A percentile compares a stretch with the other conserved stretches of the same genome.
Conservation (phyloP, 164 flowering plant genomes). For the Magnolia officinalis region DNA sequence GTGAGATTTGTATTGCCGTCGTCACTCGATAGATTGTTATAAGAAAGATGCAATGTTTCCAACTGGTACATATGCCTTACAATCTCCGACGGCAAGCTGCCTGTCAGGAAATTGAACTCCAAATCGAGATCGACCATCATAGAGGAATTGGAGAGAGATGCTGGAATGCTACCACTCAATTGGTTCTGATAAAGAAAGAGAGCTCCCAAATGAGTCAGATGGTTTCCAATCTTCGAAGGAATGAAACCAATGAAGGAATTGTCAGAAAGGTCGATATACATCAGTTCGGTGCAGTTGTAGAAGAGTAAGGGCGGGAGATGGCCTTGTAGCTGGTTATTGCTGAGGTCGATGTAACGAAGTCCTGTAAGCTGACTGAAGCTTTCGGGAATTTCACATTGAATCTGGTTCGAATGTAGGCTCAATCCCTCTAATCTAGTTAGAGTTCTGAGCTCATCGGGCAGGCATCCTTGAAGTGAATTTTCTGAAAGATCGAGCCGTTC, state of each 20-base stretch:
- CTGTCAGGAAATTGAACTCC: neutral
- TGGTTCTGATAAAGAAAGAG: neutral
- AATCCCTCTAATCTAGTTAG: conserved; percentile 10
- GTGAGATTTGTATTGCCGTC: neutral
- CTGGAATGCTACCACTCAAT: neutral
- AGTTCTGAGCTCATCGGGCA: conserved; percentile 23
- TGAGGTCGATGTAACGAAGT: neutral
- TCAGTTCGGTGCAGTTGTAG: conserved; percentile 8
- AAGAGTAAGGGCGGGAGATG: conserved; percentile 1
- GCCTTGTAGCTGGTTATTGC: neutral
- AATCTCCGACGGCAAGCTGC: neutral
- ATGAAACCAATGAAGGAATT: neutral
- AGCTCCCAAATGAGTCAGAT: neutral
- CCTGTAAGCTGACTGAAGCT: neutral
- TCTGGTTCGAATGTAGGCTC: neutral
- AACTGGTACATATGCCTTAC: conserved; percentile 3
- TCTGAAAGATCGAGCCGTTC: conserved; percentile 12
- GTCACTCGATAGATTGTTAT: conserved; percentile 5
- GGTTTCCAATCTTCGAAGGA: neutral
- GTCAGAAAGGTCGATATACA: neutral
- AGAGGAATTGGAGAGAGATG: neutral
- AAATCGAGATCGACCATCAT: neutral
- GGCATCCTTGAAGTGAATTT: conserved; percentile 27
- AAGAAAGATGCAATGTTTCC: conserved; percentile 4
- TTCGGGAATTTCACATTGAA: conserved; percentile 2